These are phyloP conservation scores for Dioscorea alata DNA, from an alignment of 106 monocot species.

Conservation along the genomic window DNA sequence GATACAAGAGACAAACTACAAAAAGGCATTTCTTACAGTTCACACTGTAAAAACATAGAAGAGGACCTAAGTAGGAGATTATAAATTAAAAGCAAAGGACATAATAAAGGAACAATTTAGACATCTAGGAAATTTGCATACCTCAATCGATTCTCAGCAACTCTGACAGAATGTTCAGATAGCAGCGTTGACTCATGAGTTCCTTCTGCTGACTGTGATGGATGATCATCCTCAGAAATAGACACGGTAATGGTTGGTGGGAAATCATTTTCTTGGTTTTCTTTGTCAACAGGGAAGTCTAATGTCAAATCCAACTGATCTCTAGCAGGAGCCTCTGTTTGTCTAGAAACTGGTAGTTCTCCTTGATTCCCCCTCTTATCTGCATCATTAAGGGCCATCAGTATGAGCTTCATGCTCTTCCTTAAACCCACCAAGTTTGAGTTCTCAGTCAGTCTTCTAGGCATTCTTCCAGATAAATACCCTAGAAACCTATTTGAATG, in stretches of 20 bases:
- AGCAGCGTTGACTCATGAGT: constrained; percentile 8
- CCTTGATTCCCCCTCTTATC: constrained; percentile 8
- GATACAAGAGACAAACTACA: too few relatives aligned
- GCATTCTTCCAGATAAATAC: constrained; percentile 9
- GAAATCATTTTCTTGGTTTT: constrained; percentile 20
- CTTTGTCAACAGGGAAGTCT: constrained; percentile 35
- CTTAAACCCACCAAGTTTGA: constrained; percentile 20
- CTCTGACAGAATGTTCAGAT: constrained; percentile 23
- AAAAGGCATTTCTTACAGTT: too few relatives aligned
- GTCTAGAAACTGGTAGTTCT: constrained; percentile 13
- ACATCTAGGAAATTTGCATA: constrained; percentile 3
- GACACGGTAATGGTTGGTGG: constrained; percentile 42
- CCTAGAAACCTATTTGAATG: constrained; percentile 14
- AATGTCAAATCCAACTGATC: constrained; percentile 49
- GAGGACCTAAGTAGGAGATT: too few relatives aligned
- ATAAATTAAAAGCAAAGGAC: too few relatives aligned
- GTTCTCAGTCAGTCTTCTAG: constrained; percentile 19
- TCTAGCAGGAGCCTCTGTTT: constrained; percentile 2
- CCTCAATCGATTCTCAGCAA: constrained; percentile 62
- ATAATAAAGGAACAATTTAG: too few relatives aligned
- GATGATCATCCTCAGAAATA: constrained; percentile 17
- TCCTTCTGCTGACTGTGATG: constrained; percentile 7
- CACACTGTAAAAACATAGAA: too few relatives aligned
- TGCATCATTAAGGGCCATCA: constrained; percentile 31
- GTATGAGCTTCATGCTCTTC: constrained; percentile 43